Evolutionary conservation across 2,329 filamentous ascomycete species (phyloP).

Genomic region (Aureobasidium zeae): DNA sequence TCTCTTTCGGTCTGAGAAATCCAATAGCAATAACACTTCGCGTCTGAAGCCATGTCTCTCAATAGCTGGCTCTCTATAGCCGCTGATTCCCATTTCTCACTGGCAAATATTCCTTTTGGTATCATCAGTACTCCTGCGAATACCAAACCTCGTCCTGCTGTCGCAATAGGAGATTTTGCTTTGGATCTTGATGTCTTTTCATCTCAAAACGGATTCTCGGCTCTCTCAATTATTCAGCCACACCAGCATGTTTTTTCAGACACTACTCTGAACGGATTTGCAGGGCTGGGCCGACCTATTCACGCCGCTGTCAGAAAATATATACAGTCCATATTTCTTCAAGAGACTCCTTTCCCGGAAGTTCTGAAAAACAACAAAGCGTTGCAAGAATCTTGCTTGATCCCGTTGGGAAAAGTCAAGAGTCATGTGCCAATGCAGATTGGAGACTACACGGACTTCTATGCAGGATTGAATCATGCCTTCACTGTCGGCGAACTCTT

Average conservation of each 20-base stretch:
- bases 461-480: conserved; percentile 70
- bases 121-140: conserved; percentile 59
- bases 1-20: too few relatives aligned
- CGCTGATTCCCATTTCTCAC: conserved; percentile 56
- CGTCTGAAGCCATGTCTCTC: conserved; percentile 25
- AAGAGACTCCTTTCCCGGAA: conserved; percentile 49
- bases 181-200: conserved; percentile 60
- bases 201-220: conserved; percentile 49
- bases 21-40: too few relatives aligned
- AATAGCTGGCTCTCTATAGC: conserved; percentile 53
- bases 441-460: conserved; percentile 81
- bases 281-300: conserved; percentile 57
- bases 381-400: conserved; percentile 49
- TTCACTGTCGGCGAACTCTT: conserved; percentile 64
- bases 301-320: conserved; percentile 60
- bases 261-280: conserved; percentile 63
- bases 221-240: conserved; percentile 47
- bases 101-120: conserved; percentile 76
- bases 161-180: conserved; percentile 64
- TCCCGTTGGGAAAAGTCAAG: conserved; percentile 50
- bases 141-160: conserved; percentile 51
- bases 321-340: conserved; percentile 57
- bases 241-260: conserved; percentile 55
- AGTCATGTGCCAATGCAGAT: conserved; percentile 68
- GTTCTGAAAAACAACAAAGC: conserved; percentile 53